A percentile compares a stretch with the other conserved stretches of the same genome.
Evolutionary conservation across 192 early-diverging fungal species (phyloP).

Genomic region (Entomortierella lignicola): DNA sequence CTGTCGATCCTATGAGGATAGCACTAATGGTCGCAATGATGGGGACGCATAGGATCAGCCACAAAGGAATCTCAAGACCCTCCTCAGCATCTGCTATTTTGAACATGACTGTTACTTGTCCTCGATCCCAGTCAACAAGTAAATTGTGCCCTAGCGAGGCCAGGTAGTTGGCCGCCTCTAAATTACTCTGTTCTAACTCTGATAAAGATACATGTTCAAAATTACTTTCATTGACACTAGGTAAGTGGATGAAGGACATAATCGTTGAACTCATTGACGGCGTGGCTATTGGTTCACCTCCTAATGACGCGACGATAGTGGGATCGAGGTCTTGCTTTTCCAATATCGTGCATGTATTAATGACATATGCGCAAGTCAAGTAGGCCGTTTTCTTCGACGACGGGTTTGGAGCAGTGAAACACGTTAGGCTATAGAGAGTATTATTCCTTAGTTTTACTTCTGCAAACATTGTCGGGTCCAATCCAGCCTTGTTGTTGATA

Average conservation of each 20-base stretch:
- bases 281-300: neutral
- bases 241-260: too few species aligned
- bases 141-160: neutral
- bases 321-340: neutral
- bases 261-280: too few species aligned
- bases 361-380: neutral
- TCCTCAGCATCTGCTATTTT: neutral
- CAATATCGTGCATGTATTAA: neutral
- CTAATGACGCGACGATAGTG: neutral
- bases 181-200: neutral
- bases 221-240: too few species aligned
- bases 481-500: neutral
- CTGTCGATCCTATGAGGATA: neutral
- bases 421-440: neutral
- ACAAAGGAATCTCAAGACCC: constrained; percentile 5
- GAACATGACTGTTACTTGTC: neutral
- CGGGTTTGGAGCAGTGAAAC: neutral
- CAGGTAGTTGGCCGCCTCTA: neutral
- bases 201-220: too few species aligned
- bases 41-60: neutral
- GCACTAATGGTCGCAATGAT: neutral
- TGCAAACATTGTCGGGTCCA: neutral
- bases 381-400: neutral
- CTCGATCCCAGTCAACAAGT: neutral
- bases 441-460: neutral